Base-by-base conservation (phyloP, 345 rosid genomes). In the Diplotaxis tenuifolia region DNA sequence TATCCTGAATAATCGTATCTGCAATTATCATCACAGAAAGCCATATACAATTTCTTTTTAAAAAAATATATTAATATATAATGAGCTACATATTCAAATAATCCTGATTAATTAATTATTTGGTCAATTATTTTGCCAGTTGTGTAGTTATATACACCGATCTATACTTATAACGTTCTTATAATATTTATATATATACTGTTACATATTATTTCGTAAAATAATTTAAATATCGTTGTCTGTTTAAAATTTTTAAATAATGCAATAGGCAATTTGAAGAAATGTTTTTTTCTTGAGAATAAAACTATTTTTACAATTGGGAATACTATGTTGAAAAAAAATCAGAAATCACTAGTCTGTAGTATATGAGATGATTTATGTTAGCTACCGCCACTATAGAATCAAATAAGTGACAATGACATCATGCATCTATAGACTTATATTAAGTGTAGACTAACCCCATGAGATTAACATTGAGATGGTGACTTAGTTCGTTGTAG, bases 1-100 rank as follows among this genome's bases (percentile, higher is more conserved):
- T 92, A 92, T 15, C 97, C 97, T 56, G 96, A 88, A 71, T 92
- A 92, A 82, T 92, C 97, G 50, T 89, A 92, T 83, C 97, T 92
- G 89, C 75, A 76, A 9, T 23, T 23, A 47, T 67, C 4, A 64
- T 42, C 50, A 59, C 16, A 70, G 3, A 67, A 40, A 74, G 36
- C 12, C 18, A 32, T 22, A 16, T 23, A 23, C 20, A 45, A 16
- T 20, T 4, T 18, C 19, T 6, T 9, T 9, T 6, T n/a, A n/a
- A n/a, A 47, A 60, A 12, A 22, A 32, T 32, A 61, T 32, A 53
- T 9, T 4, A 7, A 49, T 8, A 54, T 16, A 31, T 18, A 7
- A 16, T n/a, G 66, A 25, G 38, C 54, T 16, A 23, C 45, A n/a
- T 45, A 45, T 42, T 38, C 40, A 40, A 22, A 7, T 5, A 18